Evolutionary conservation across 2,329 filamentous ascomycete genomes (phyloP).

Genomic region (Cryphonectria nitschkei): DNA sequence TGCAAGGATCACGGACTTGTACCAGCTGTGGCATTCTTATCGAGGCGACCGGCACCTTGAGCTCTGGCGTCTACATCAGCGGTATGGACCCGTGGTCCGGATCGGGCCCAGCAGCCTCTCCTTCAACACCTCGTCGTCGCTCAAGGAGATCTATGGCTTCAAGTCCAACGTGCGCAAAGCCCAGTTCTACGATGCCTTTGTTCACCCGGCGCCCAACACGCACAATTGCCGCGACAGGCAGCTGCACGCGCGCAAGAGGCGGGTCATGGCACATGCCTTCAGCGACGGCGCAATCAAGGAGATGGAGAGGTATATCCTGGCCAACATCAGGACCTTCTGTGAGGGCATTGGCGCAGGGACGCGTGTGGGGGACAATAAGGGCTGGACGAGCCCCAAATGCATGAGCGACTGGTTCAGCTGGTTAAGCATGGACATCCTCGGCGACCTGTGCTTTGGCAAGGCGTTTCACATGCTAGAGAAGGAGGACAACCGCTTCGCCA

Average conservation of each 20-base stretch:
- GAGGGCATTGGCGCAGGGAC: constrained; percentile 53
- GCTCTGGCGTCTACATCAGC: constrained; percentile 70
- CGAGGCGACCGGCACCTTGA: constrained; percentile 75
- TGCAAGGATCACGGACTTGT: constrained; percentile 65
- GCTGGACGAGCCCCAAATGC: constrained; percentile 62
- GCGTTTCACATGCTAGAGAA: constrained; percentile 65
- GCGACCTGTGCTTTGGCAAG: constrained; percentile 64
- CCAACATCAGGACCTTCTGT: constrained; percentile 70
- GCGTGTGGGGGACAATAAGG: constrained; percentile 52
- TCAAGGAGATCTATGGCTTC: constrained; percentile 70
- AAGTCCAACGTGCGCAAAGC: constrained; percentile 67
- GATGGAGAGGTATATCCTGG: constrained; percentile 69
- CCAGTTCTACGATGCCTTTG: constrained; percentile 74
- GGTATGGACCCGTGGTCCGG: constrained; percentile 73
- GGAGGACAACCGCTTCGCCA: constrained; percentile 66
- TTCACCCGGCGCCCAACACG: constrained; percentile 71
- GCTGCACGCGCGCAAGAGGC: constrained; percentile 70
- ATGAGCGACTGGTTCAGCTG: constrained; percentile 68
- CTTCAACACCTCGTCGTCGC: constrained; percentile 72
- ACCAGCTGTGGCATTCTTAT: constrained; percentile 74
- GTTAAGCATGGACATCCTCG: constrained; percentile 65
- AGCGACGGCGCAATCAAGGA: constrained; percentile 67
- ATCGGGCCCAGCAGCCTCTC: constrained; percentile 78
- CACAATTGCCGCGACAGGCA: constrained; percentile 73
- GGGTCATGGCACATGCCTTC: constrained; percentile 74